Conservation (phyloP, 2,329 filamentous ascomycete genomes). For the Aspergillus brasiliensis region DNA sequence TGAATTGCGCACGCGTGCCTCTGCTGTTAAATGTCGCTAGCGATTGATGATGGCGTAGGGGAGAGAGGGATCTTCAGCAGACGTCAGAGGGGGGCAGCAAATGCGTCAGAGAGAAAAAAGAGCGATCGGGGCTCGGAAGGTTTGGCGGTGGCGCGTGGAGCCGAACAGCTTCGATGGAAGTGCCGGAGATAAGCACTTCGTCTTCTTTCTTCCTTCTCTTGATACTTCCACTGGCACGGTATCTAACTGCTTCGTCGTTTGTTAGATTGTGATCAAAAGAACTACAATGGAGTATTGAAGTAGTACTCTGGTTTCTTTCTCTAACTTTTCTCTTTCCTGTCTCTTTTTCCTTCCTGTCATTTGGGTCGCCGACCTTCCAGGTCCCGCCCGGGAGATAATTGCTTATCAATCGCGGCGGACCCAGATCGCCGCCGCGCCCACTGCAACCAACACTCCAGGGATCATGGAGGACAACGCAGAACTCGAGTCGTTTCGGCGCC, state of each 20-base stretch:
- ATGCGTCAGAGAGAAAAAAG: constrained; percentile 28
- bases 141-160: constrained; percentile 27
- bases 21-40: not conserved
- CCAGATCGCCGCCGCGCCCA: constrained; percentile 22
- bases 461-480: constrained; percentile 61
- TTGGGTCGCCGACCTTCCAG: not conserved
- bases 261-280: not conserved
- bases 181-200: constrained; percentile 20
- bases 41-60: not conserved
- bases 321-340: not conserved
- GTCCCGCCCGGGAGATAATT: constrained; percentile 8
- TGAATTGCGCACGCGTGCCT: not conserved
- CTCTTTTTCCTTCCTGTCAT: not conserved
- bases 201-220: not conserved
- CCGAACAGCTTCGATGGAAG: constrained; percentile 20
- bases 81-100: constrained; percentile 9
- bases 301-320: no score
- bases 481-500: constrained; percentile 79
- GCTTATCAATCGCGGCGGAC: constrained; percentile 26
- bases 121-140: constrained; percentile 18
- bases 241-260: not conserved
- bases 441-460: constrained; percentile 21
- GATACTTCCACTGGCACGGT: not conserved
- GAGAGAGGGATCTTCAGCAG: constrained; percentile 3
- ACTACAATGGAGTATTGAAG: not conserved